Base-by-base conservation (phyloP, 106 monocot species). In the Iris macrosiphon region DNA sequence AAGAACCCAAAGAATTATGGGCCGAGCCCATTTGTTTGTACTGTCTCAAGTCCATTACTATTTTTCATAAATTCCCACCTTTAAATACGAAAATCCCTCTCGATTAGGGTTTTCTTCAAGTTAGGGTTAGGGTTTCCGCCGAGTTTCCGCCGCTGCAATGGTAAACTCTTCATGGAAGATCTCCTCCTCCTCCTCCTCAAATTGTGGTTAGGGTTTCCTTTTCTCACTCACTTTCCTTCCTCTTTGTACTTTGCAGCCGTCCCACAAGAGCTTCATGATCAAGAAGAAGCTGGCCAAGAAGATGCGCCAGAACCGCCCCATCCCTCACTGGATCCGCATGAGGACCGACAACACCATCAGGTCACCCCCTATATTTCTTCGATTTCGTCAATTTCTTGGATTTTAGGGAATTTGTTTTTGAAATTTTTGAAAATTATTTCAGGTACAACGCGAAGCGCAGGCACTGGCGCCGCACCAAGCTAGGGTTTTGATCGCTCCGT, bases 271-370 rank as follows among this genome's bases (percentile, higher is more conserved):
- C 3, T 83, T 77, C 65, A 37, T 25, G 73, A 83, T 83, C 31
- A 83, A 83, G 82, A 83, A 83, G 82, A 83, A 83, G 69, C 61
- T 83, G 28, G 77, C 77, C 52, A 83, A 83, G 73, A 83, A 83
- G 77, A 83, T 77, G 82, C 45, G 77, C 51, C 82, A 83, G 77
- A 83, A 83, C 62, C 49, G 73, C 56, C 77, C 82, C 25, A 83
- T 83, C 43, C 83, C 83, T 22, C 70, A 77, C 66, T 83, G 82
- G 82, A 83, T 83, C 64, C 82, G 82, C 62, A 73, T 83, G 77
- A 64, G 83, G 40, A 75, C 75, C 2, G 58, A 71, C 46, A 75
- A 81, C 59, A 81, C 75, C 23, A 81, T 81, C 45, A 67, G 74
- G 75, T 77, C 6, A 15, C 4, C 3, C 22, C n/a, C 4, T 42